Conservation (phyloP, 208 protist genomes). For the Crithidia fasciculata region DNA sequence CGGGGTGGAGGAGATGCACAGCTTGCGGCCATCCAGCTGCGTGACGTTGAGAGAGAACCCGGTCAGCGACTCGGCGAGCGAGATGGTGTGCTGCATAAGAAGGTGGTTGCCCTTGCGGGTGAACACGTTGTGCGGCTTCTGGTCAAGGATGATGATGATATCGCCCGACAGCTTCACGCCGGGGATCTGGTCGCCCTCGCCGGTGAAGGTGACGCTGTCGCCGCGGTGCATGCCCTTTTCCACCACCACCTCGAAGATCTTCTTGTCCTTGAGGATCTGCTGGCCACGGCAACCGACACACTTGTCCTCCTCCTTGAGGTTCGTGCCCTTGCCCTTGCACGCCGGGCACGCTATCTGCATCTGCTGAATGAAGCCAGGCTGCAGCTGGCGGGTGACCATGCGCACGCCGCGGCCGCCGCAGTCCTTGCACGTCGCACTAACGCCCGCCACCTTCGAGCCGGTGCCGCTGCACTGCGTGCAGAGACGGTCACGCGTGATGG, state of each 20-base stretch:
- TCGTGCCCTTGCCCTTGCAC: slow-evolving; percentile 94
- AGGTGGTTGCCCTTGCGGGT: slow-evolving; percentile 96
- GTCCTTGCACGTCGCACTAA: slow-evolving; percentile 86
- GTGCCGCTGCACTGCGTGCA: slow-evolving; percentile 88
- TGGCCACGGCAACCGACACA: slow-evolving; percentile 95
- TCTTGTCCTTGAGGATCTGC: slow-evolving; percentile 96
- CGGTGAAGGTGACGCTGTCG: slow-evolving; percentile 96
- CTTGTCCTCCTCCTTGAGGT: slow-evolving; percentile 93
- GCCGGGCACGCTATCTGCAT: slow-evolving; percentile 93
- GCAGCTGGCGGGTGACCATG: slow-evolving; percentile 93
- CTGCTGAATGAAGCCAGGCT: slow-evolving; percentile 97
- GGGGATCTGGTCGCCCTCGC: slow-evolving; percentile 97
- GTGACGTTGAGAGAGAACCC: slow-evolving; percentile 90
- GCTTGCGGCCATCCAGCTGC: slow-evolving; percentile 92
- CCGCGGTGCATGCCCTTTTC: slow-evolving; percentile 97
- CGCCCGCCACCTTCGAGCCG: slow-evolving; percentile 80
- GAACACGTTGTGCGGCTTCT: slow-evolving; percentile 96
- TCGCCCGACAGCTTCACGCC: slow-evolving; percentile 94
- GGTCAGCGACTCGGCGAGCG: slow-evolving; percentile 95
- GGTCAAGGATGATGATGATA: slow-evolving; percentile 97
- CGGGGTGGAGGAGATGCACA: slow-evolving; percentile 68
- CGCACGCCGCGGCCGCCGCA: slow-evolving; percentile 95
- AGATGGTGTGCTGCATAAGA: slow-evolving; percentile 90
- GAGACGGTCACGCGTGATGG: slow-evolving; percentile 91
- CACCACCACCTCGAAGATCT: slow-evolving; percentile 97